Conservation (phyloP, 495 filamentous ascomycete genomes). For the Apiosordaria backusii region DNA sequence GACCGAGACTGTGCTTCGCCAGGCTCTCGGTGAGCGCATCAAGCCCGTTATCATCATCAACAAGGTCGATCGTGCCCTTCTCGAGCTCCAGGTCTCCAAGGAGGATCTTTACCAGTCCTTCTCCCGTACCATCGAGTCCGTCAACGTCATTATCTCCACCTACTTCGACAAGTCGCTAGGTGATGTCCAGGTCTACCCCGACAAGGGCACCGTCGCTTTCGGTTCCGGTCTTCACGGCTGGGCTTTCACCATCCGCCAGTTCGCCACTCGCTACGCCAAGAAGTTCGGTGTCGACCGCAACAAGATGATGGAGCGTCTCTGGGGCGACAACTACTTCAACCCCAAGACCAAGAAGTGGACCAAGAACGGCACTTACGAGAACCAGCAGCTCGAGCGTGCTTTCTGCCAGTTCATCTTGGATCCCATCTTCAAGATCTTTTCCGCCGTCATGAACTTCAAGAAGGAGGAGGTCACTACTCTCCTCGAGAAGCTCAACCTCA, state of each 20-base stretch:
- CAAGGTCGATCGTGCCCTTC: conserved; percentile 99
- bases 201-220: conserved; percentile 96
- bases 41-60: conserved; percentile 99
- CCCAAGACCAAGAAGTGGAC: conserved; percentile 99
- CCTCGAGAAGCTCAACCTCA: conserved; percentile 87
- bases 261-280: conserved; percentile 95
- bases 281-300: conserved; percentile 99
- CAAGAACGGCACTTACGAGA: conserved; percentile 73
- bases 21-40: conserved; percentile 99
- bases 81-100: conserved; percentile 96
- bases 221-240: conserved; percentile 99
- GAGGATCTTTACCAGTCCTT: conserved; percentile 99
- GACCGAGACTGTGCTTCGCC: conserved; percentile 98
- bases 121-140: conserved; percentile 97
- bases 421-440: conserved; percentile 99
- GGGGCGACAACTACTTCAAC: conserved; percentile 99
- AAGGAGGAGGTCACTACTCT: conserved; percentile 84
- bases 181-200: conserved; percentile 97
- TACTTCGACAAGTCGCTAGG: conserved; percentile 96
- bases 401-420: conserved; percentile 99
- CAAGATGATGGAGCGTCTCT: conserved; percentile 99
- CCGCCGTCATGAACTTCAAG: conserved; percentile 95
- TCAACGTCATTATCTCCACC: conserved; percentile 99
- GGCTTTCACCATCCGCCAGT: conserved; percentile 99
- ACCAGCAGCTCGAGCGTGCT: conserved; percentile 88